A percentile compares a stretch with the other conserved stretches of the same genome.
Conservation (phyloP, 805 yeast genomes). For the Diddensiella transvaalensis region DNA sequence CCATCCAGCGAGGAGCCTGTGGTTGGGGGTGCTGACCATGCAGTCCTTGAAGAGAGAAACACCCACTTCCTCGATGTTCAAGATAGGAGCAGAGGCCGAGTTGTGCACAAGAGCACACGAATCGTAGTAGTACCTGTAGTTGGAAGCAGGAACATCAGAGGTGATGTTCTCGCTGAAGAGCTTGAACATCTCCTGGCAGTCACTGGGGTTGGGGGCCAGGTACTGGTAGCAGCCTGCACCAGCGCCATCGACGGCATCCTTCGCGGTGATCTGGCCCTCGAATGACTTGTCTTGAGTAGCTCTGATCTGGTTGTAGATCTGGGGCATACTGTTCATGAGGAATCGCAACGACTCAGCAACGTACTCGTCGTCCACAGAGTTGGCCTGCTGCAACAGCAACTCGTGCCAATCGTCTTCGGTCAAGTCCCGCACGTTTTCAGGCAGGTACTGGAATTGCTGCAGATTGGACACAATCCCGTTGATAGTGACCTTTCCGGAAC, state of each 20-base stretch:
- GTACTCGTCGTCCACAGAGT: constrained; percentile 4
- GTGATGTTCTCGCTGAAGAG: constrained; percentile 3
- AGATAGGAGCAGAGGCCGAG: neutral
- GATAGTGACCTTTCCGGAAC: constrained; percentile 7
- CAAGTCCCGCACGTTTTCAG: neutral
- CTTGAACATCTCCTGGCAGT: constrained; percentile 6
- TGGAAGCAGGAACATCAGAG: constrained; percentile 2
- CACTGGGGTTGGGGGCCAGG: constrained; percentile 2
- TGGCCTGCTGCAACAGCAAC: constrained; percentile 5
- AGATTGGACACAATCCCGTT: constrained; percentile 7
- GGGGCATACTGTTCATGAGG: constrained; percentile 7
- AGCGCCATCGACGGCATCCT: constrained; percentile 5
- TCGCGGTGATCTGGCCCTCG: neutral
- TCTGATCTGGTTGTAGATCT: neutral
- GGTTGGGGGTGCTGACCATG: constrained; percentile 1
- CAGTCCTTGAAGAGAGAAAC: constrained; percentile 5
- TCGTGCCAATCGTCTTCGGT: constrained; percentile 6
- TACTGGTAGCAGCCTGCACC: constrained; percentile 7
- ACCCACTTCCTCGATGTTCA: constrained; percentile 7
- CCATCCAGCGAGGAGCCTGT: constrained; percentile 3
- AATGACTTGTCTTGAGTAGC: neutral
- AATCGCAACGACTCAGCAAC: constrained; percentile 2
- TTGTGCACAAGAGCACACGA: constrained; percentile 9
- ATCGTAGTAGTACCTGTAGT: constrained; percentile 9
- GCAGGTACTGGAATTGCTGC: constrained; percentile 3